Evolutionary conservation across 306 rosid species (phyloP).

Genomic region (Argentina anserina): DNA sequence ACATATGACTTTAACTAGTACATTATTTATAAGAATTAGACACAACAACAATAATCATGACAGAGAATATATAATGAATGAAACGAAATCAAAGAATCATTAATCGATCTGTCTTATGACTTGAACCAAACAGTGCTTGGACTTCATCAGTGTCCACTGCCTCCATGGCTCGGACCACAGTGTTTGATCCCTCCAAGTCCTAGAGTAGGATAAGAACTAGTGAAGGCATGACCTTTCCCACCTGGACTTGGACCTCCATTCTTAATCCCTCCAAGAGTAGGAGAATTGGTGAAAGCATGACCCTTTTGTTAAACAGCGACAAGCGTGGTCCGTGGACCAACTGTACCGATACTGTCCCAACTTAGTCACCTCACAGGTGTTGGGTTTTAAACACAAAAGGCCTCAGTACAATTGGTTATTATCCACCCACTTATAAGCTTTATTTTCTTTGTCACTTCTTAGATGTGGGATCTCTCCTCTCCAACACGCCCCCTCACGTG

Average conservation of each 20-base stretch:
- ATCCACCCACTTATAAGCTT: too few relatives aligned
- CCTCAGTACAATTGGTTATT: too few relatives aligned
- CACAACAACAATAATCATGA: background rate
- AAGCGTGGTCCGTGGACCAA: too few relatives aligned
- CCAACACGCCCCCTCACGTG: too few relatives aligned
- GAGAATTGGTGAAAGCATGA: background rate
- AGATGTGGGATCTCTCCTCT: too few relatives aligned
- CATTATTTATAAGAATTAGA: background rate
- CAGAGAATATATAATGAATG: background rate
- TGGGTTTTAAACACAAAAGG: too few relatives aligned
- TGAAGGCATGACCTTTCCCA: background rate
- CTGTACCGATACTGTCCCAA: too few relatives aligned
- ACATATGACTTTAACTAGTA: background rate
- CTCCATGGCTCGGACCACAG: background rate
- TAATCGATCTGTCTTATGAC: background rate
- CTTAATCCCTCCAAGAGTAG: background rate
- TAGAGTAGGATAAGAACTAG: background rate
- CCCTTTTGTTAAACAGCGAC: too few relatives aligned
- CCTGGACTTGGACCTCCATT: background rate
- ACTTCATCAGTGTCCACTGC: slow-evolving; percentile 1
- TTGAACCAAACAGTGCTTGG: background rate
- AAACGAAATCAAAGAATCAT: background rate
- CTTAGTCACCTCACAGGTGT: too few relatives aligned
- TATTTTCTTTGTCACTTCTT: too few relatives aligned
- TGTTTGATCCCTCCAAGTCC: slow-evolving; percentile 13